phyloP scores from a whole-genome alignment of 495 filamentous ascomycete species.

The Talaromyces liani region DNA sequence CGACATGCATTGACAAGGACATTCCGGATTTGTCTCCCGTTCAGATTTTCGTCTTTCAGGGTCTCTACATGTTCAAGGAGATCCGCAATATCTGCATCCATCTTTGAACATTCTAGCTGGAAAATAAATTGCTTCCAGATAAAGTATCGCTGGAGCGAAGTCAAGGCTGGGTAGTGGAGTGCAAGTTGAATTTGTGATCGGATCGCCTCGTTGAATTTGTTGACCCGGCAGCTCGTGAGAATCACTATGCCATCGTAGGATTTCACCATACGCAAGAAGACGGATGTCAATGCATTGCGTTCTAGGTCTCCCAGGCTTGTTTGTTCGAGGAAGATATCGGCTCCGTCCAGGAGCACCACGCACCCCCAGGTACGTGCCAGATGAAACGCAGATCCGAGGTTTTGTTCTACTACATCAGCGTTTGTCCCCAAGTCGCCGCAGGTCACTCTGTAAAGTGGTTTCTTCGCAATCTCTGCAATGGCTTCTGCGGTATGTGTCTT shows the following conservation, averaged over 20 bases:
- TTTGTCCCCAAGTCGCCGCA: not conserved
- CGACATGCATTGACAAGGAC: not conserved
- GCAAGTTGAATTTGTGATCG: not conserved
- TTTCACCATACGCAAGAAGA: not conserved
- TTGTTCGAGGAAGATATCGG: not conserved
- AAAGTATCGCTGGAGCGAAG: not conserved
- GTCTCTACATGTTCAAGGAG: not conserved
- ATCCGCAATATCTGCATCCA: not conserved
- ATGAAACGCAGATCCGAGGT: not conserved
- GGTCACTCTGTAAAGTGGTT: not conserved
- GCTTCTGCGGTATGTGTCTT: not conserved
- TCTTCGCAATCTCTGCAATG: not conserved
- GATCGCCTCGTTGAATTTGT: not conserved
- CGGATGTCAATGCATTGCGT: not conserved
- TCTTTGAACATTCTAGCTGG: not conserved
- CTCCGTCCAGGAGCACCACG: not conserved
- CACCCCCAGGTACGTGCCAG: not conserved
- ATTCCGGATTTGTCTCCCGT: not conserved
- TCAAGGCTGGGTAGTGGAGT: not conserved
- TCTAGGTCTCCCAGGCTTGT: not conserved
- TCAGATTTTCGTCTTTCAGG: not conserved
- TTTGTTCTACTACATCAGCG: not conserved
- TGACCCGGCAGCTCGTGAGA: not conserved
- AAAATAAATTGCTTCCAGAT: not conserved
- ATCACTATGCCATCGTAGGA: not conserved